Evolutionary conservation across 352 stramenopile genomes (phyloP).

Genomic region (Phytophthora pluvialis): DNA sequence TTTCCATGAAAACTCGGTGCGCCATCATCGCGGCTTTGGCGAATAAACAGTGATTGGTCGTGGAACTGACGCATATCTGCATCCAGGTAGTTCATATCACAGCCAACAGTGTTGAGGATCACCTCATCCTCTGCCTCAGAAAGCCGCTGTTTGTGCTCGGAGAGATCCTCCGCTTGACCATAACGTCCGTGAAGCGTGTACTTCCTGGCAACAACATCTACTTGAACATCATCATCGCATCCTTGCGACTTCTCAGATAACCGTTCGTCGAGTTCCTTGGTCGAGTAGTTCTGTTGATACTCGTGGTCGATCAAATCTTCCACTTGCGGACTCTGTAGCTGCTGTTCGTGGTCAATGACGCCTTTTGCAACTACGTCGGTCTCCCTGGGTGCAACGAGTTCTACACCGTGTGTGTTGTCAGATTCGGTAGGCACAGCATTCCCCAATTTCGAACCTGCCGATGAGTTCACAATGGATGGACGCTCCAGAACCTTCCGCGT

Average conservation of each 20-base stretch:
- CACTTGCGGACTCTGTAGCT: constrained; percentile 15
- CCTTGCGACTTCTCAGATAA: constrained; percentile 7
- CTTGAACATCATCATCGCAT: constrained; percentile 9
- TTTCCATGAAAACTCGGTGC: constrained; percentile 28
- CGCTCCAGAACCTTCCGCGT: constrained; percentile 45
- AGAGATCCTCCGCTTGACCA: constrained; percentile 14
- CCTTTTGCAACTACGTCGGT: constrained; percentile 15
- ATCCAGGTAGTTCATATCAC: constrained; percentile 68
- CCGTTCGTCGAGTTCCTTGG: constrained; percentile 3
- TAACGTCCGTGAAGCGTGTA: constrained; percentile 16
- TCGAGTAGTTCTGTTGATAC: not conserved
- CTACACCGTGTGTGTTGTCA: constrained; percentile 1
- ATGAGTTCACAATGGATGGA: constrained; percentile 41
- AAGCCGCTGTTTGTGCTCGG: constrained; percentile 13
- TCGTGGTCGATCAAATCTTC: constrained; percentile 26
- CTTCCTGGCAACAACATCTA: constrained; percentile 15
- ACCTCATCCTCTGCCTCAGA: constrained; percentile 9
- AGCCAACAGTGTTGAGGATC: constrained; percentile 56
- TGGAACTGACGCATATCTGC: constrained; percentile 80
- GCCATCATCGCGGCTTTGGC: constrained; percentile 17
- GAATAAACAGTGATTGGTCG: constrained; percentile 57
- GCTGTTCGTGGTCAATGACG: constrained; percentile 18
- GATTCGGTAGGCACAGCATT: constrained; percentile 8
- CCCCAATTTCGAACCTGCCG: constrained; percentile 9
- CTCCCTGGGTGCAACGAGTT: constrained; percentile 5